A percentile compares a stretch with the other conserved stretches of the same genome.
Conservation (phyloP, 2,329 filamentous ascomycete species). For the Talaromyces funiculosus region DNA sequence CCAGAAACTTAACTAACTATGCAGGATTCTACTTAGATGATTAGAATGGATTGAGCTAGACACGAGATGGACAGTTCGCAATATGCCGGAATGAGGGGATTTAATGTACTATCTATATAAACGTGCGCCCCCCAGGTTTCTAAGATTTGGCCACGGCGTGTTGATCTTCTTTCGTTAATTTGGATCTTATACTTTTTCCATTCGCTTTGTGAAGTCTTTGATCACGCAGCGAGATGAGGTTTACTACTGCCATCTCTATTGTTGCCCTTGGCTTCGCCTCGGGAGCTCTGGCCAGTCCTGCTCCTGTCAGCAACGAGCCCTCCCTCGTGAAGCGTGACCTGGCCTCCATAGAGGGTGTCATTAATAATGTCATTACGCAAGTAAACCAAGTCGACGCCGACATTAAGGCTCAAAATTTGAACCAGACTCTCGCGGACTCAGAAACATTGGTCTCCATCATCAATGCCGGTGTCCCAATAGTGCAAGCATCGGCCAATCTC, state of each 20-base stretch:
- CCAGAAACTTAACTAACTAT: background rate
- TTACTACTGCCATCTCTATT: slow-evolving; percentile 15
- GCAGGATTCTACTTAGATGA: background rate
- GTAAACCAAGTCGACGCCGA: slow-evolving; percentile 20
- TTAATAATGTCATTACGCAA: slow-evolving; percentile 18
- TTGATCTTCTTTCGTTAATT: background rate
- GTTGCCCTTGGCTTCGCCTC: slow-evolving; percentile 22
- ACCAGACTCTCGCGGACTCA: slow-evolving; percentile 22
- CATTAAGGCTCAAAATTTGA: slow-evolving; percentile 21
- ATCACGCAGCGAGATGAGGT: background rate
- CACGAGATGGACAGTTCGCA: background rate
- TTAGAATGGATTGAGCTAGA: background rate
- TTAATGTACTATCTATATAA: background rate
- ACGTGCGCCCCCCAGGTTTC: background rate
- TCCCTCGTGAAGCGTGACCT: slow-evolving; percentile 18
- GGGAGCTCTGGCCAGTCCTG: slow-evolving; percentile 20
- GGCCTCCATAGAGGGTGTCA: slow-evolving; percentile 17
- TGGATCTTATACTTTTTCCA: background rate
- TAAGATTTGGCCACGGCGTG: background rate
- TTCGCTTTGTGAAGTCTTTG: background rate
- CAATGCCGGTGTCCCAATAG: slow-evolving; percentile 22
- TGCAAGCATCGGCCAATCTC: slow-evolving; percentile 20
- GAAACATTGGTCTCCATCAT: slow-evolving; percentile 21
- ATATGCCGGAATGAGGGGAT: background rate
- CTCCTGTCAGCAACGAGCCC: slow-evolving; percentile 15